These are phyloP conservation scores for Beauveria varroae DNA, from an alignment of 2,329 filamentous ascomycete genomes.

Conservation along the genomic window DNA sequence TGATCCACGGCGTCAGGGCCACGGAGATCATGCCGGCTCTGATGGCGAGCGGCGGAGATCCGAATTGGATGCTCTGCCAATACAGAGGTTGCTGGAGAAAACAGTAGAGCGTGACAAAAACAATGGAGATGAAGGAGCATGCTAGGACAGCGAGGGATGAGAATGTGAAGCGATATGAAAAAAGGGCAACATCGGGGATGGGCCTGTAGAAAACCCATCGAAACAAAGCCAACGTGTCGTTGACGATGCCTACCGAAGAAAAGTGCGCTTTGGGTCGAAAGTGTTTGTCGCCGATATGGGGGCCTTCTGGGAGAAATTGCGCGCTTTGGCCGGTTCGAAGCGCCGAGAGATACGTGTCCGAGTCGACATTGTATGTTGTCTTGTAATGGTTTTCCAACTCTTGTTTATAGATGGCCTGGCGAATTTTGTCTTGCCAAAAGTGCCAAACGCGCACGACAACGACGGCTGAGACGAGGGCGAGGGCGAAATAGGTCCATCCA, in stretches of 20 bases:
- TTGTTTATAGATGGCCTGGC: constrained; percentile 82
- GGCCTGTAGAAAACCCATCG: constrained; percentile 86
- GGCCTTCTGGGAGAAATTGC: constrained; percentile 68
- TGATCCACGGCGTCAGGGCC: constrained; percentile 86
- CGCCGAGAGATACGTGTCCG: constrained; percentile 37
- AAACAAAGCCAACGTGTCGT: constrained; percentile 74
- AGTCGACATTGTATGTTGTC: constrained; percentile 43
- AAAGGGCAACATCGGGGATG: constrained; percentile 64
- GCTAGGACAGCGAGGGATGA: constrained; percentile 68
- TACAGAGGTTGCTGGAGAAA: constrained; percentile 86
- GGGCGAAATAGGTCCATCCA: constrained; percentile 81
- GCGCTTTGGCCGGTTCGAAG: constrained; percentile 47
- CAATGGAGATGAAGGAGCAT: constrained; percentile 59
- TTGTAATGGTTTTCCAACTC: constrained; percentile 61
- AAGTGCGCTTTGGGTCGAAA: constrained; percentile 64
- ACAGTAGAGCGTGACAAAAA: constrained; percentile 71
- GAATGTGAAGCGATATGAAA: constrained; percentile 65
- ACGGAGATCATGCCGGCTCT: constrained; percentile 87
- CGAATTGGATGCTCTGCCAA: constrained; percentile 78
- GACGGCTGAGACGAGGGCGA: constrained; percentile 62
- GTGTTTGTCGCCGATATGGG: constrained; percentile 45
- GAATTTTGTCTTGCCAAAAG: constrained; percentile 87
- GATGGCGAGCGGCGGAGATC: constrained; percentile 82
- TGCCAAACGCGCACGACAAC: constrained; percentile 71
- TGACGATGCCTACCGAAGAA: constrained; percentile 65